Percentiles rank a stretch among this genome's conserved stretches.
Evolutionary conservation across 2,329 filamentous ascomycete species (phyloP).

Genomic region (Aaosphaeria arxii): DNA sequence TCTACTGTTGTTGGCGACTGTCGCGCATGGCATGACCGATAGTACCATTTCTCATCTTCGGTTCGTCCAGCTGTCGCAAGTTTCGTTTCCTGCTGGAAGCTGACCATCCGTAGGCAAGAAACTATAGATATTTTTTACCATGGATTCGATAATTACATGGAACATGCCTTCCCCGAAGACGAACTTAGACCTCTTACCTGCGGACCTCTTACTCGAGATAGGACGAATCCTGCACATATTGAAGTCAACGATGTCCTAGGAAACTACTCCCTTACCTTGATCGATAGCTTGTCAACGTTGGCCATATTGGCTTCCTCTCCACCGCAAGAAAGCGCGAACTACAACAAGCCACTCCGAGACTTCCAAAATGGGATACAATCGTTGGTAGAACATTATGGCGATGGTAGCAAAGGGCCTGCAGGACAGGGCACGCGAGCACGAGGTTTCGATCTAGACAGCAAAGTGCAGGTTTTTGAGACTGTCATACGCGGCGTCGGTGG

Average conservation of each 20-base stretch:
- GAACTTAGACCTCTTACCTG: constrained; percentile 88
- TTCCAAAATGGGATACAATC: constrained; percentile 79
- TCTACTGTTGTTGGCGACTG: constrained; percentile 30
- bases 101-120: constrained; percentile 38
- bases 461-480: constrained; percentile 98
- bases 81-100: neutral
- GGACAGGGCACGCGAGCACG: constrained; percentile 70
- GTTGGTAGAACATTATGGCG: constrained; percentile 80
- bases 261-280: constrained; percentile 93
- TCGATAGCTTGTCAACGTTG: constrained; percentile 91
- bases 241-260: constrained; percentile 94
- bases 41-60: constrained; percentile 38
- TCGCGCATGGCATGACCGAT: constrained; percentile 45
- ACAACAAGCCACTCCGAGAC: constrained; percentile 49
- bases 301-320: constrained; percentile 83
- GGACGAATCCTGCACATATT: constrained; percentile 72
- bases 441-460: constrained; percentile 94
- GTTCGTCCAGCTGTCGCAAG: constrained; percentile 11
- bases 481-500: constrained; percentile 92
- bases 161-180: constrained; percentile 91
- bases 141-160: constrained; percentile 93
- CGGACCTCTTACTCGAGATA: constrained; percentile 78
- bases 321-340: constrained; percentile 51
- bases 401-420: constrained; percentile 67
- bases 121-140: constrained; percentile 84